Conservation (phyloP, 1,284 basidiomycete genomes). For the Boletus semigastroideus region DNA sequence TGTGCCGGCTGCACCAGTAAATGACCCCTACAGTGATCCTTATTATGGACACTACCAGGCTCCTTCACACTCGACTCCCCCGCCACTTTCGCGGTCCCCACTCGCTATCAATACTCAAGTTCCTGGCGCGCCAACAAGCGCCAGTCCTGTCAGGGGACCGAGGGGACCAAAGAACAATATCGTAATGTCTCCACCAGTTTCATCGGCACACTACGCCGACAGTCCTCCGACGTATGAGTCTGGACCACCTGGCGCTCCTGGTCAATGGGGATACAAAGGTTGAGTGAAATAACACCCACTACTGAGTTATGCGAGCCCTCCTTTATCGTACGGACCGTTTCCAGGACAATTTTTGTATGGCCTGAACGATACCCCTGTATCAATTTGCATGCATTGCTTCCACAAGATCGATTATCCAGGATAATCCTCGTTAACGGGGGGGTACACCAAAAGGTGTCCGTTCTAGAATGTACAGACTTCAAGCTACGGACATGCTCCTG, state of each 20-base stretch:
- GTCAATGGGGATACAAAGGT: slow-evolving; percentile 50
- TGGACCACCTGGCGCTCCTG: slow-evolving; percentile 45
- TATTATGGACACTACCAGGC: slow-evolving; percentile 30
- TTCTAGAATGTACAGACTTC: not conserved
- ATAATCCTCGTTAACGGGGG: too few relatives aligned
- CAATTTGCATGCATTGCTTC: slow-evolving; percentile 7
- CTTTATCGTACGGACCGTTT: slow-evolving; percentile 20
- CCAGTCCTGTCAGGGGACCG: slow-evolving; percentile 43
- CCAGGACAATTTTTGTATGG: slow-evolving; percentile 14
- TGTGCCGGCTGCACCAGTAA: slow-evolving; percentile 34
- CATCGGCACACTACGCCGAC: slow-evolving; percentile 44
- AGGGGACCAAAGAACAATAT: slow-evolving; percentile 29
- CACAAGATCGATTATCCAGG: not conserved
- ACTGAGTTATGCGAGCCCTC: not conserved
- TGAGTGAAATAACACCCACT: slow-evolving; percentile 13
- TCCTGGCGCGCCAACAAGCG: slow-evolving; percentile 27
- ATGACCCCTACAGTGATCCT: slow-evolving; percentile 25
- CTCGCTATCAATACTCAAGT: slow-evolving; percentile 35
- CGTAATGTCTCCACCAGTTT: slow-evolving; percentile 24
- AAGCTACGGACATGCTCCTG: not conserved
- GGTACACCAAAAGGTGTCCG: not conserved
- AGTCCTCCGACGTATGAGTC: slow-evolving; percentile 65
- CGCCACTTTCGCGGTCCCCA: slow-evolving; percentile 29
- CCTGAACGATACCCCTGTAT: slow-evolving; percentile 27
- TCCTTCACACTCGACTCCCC: slow-evolving; percentile 20